Percentiles rank a stretch among this genome's conserved stretches.
Conservation (phyloP, 331 rosid genomes). For the Pyracantha coccinea region DNA sequence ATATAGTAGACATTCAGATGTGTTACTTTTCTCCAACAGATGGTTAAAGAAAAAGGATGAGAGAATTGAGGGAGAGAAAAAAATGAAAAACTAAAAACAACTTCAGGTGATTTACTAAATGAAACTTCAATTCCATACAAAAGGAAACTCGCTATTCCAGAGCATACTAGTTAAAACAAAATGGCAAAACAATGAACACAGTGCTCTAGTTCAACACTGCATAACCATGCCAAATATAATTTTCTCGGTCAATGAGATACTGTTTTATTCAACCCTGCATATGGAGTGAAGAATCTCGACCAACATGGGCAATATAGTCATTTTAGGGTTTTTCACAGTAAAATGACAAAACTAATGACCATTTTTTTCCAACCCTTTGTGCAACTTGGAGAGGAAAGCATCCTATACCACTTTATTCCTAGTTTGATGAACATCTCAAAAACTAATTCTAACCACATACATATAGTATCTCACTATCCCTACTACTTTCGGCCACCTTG, state of each 20-base stretch:
- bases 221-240: not conserved
- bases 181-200: not conserved
- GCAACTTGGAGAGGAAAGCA: slow-evolving; percentile 48
- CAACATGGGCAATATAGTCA: slow-evolving; percentile 16
- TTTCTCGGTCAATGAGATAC: not conserved
- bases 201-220: not conserved
- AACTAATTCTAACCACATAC: slow-evolving; percentile 16
- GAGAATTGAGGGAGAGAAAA: not conserved
- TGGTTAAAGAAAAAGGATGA: not conserved
- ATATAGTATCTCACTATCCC: slow-evolving; percentile 5
- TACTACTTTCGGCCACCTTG: slow-evolving; percentile 28
- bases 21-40: not conserved
- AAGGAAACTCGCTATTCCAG: not conserved
- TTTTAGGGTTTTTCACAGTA: slow-evolving; percentile 12
- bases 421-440: slow-evolving; percentile 27
- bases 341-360: slow-evolving; percentile 42
- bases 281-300: slow-evolving; percentile 10
- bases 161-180: not conserved
- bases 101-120: not conserved
- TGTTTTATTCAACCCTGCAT: not conserved
- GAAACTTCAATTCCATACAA: not conserved
- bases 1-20: not conserved
- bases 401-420: slow-evolving; percentile 43
- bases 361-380: slow-evolving; percentile 27
- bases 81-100: not conserved